Conservation (phyloP, 345 rosid genomes). For the Anacardium occidentale region DNA sequence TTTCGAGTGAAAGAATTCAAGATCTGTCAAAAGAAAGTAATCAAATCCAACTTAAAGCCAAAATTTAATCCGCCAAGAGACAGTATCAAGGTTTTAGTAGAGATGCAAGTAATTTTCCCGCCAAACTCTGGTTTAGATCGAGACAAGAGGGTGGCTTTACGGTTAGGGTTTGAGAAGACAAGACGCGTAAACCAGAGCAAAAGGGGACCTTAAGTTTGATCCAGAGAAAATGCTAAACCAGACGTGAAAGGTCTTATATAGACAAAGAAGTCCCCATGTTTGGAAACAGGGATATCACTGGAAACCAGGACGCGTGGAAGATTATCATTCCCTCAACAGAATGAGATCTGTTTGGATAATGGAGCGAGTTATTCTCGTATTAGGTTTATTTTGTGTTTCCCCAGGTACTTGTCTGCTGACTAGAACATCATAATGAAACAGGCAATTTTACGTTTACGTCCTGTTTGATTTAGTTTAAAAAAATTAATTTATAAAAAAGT, state of each 20-base stretch:
- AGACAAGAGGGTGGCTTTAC: neutral
- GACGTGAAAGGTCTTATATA: too few species aligned
- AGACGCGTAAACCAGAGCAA: neutral
- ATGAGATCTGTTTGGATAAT: slow-evolving; percentile 1
- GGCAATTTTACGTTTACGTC: too few species aligned
- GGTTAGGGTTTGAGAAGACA: neutral
- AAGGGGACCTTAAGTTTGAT: neutral
- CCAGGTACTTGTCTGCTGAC: too few species aligned
- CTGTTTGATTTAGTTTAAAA: too few species aligned
- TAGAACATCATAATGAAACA: too few species aligned
- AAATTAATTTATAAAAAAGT: too few species aligned
- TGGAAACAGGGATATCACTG: slow-evolving; percentile 12
- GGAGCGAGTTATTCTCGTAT: neutral
- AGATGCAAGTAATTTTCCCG: slow-evolving; percentile 4
- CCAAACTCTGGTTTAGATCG: neutral
- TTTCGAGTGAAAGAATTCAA: neutral
- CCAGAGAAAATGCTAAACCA: too few species aligned
- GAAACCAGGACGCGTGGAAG: slow-evolving; percentile 1
- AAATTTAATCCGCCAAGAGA: neutral
- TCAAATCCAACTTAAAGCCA: slow-evolving; percentile 8
- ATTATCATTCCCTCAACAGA: neutral
- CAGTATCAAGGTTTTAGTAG: neutral
- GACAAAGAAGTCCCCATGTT: neutral
- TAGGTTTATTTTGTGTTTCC: too few species aligned
- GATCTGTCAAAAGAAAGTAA: neutral